Evolutionary conservation across 371 early-diverging fungal genomes (phyloP), one percentile per base, ranked within the genome.

Genomic region (Syncephalastrum sp.): DNA sequence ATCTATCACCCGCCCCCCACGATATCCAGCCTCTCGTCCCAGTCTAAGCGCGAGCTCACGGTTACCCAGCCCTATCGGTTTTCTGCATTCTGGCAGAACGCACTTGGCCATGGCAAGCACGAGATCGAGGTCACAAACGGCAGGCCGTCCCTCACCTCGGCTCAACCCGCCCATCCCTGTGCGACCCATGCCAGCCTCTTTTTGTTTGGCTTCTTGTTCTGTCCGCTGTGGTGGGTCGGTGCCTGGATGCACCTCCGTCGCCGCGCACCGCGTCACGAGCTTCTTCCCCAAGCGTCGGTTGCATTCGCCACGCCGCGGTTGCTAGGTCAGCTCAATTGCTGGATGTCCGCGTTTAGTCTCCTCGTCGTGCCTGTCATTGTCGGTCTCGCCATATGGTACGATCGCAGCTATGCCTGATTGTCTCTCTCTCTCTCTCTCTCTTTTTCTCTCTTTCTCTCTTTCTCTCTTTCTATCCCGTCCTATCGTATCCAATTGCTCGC

Each of bases 221-320:
- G 54, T 42, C 60, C 60, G 7, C 47, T 60, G 1, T 60, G 60
- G 60, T 60, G 60, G 60, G 16, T 60, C 45, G 60, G 60, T 1
- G 60, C 60, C 17, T 60, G 60, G 48, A n/a, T 54, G 14, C 50
- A 54, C 25, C 23, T 54, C 27, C 54, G 50, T 16, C 60, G 52
- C 15, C 59, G 48, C 25, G 16, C 53, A 15, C 47, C 19, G n/a
- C 47, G 49, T 21, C 45, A 45, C 17, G 46, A 47, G 17, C 41
- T 46, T 4, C 24, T 27, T 17, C 8, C 48, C 45, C 44, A 47
- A 23, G n/a, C 48, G 23, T 54, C 54, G 23, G 12, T 50, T 4
- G 49, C 29, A 8, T 46, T 60, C 42, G 50, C 49, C 7, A 50
- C 27, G 27, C 23, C 54, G 7, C 54, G 55, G 14, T 29, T 54